Base-by-base conservation (phyloP, 345 rosid species). In the Luvunga scandens region DNA sequence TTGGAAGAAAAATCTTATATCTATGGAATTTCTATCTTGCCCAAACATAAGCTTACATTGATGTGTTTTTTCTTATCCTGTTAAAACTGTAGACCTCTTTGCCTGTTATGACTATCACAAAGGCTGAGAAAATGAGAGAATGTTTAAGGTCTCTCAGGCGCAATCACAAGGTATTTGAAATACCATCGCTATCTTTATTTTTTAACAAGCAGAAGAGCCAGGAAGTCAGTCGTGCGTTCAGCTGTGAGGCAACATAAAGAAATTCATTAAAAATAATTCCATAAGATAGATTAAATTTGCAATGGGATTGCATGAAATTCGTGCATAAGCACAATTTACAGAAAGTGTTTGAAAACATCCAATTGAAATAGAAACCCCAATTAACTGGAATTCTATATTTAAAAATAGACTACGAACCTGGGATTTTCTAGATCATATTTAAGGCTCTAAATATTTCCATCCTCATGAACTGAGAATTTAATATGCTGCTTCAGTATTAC, bases 131-230 rank as follows among this genome's bases (percentile, higher is more conserved):
- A 72, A 86, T 94, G 87, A 80, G 87, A 80, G 92, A 91, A 77
- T 89, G 93, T 73, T 84, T 95, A 80, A 87, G 92, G 81, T 91
- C 93, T 75, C 80, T 95, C 63, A 85, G 81, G 87, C 90, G 75
- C 62, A 86, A 87, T 72, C 88, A 87, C 76, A 84, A 77, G 91
- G 96, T 89, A 87, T 0, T 53, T 5, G 57, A 53, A 72, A 72
- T 59, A 50, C 24, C 60, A 13, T 77, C 22, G 30, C 30, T 55
- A 22, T 9, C 53, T 48, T 30, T 8, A 8, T 34, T 30, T 66
- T 69, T 36, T 60, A 55, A 34, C 6, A 7, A 61, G 45, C 38
- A 25, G 5, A 81, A 12, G 60, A 42, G 28, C 28, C 72, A 59
- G 27, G 53, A 36, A 76, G 72, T 67, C 28, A 30, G 30, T 62